Conservation (phyloP, 495 filamentous ascomycete genomes). For the Tuber umbilicatum region DNA sequence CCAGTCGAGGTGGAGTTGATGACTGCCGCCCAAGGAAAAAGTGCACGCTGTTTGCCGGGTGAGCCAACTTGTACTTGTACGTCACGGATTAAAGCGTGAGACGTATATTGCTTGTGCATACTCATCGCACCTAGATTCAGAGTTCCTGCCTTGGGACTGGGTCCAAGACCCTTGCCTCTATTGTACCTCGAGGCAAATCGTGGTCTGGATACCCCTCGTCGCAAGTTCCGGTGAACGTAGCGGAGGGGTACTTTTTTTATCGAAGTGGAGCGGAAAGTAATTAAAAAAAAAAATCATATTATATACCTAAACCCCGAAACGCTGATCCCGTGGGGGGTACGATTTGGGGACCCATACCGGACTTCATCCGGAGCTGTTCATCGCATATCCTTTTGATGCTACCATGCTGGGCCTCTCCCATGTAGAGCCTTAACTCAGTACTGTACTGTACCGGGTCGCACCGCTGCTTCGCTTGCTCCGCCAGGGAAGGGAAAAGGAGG, state of each 20-base stretch:
- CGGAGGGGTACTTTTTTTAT: not conserved
- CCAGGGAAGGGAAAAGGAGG: not conserved
- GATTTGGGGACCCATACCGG: not conserved
- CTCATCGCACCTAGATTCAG: not conserved
- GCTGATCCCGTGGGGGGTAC: not conserved
- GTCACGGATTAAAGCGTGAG: not conserved
- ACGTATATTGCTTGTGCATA: not conserved
- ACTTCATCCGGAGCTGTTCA: not conserved
- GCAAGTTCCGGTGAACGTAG: not conserved
- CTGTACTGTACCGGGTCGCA: not conserved
- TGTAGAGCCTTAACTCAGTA: not conserved
- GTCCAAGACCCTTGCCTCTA: not conserved
- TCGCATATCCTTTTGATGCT: not conserved
- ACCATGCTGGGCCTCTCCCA: not conserved
- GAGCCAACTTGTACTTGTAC: not conserved
- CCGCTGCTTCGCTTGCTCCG: not conserved
- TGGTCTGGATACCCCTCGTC: not conserved
- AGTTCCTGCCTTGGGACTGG: slow-evolving; percentile 2
- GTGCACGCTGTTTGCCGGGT: not conserved
- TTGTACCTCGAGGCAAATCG: not conserved
- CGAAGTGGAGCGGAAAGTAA: not conserved
- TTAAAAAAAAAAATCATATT: not conserved
- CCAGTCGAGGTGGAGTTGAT: not conserved
- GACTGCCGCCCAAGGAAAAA: not conserved
- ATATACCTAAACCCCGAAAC: not conserved